These are phyloP conservation scores for Diaporthe aspalathi DNA, from an alignment of 2,329 filamentous ascomycete genomes.

Conservation along the genomic window DNA sequence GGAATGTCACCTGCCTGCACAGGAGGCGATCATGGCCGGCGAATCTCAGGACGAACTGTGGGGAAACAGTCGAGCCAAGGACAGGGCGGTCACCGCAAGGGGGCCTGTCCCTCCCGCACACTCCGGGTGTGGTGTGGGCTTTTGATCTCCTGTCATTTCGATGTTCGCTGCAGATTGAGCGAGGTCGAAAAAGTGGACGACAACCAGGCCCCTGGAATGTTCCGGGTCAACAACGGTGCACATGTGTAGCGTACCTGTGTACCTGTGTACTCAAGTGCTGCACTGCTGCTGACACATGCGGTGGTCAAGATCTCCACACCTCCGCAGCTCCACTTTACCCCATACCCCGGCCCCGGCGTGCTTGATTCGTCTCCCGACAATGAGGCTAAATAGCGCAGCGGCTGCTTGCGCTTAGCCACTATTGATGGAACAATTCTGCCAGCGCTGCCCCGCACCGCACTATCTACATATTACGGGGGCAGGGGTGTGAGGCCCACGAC, in stretches of 20 bases:
- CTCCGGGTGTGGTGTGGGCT: background rate
- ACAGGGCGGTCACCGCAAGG: background rate
- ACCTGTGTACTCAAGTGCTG: no score
- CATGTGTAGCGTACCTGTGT: no score
- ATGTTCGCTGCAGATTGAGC: constrained; percentile 5
- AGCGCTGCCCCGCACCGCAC: background rate
- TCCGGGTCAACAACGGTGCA: no score
- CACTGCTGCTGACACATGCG: no score
- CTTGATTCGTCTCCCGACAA: constrained; percentile 13
- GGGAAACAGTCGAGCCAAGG: background rate
- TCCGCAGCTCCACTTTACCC: constrained; percentile 12
- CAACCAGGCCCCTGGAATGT: background rate
- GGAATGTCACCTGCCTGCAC: constrained; percentile 27
- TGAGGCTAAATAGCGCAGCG: no score
- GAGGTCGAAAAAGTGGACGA: constrained; percentile 16
- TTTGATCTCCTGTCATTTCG: constrained; percentile 31
- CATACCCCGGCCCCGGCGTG: background rate
- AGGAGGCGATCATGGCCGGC: constrained; percentile 15
- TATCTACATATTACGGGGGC: background rate
- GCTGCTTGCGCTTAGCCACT: background rate
- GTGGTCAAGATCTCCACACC: constrained; percentile 3
- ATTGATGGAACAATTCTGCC: constrained; percentile 39
- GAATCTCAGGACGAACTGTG: constrained; percentile 25
- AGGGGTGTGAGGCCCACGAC: background rate
- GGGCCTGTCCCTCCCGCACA: background rate